A percentile compares a stretch with the other conserved stretches of the same genome.
These are phyloP conservation scores for Ceratorhiza oryzae-sativae DNA, from an alignment of 1,284 basidiomycete genomes.

Conservation along the genomic window DNA sequence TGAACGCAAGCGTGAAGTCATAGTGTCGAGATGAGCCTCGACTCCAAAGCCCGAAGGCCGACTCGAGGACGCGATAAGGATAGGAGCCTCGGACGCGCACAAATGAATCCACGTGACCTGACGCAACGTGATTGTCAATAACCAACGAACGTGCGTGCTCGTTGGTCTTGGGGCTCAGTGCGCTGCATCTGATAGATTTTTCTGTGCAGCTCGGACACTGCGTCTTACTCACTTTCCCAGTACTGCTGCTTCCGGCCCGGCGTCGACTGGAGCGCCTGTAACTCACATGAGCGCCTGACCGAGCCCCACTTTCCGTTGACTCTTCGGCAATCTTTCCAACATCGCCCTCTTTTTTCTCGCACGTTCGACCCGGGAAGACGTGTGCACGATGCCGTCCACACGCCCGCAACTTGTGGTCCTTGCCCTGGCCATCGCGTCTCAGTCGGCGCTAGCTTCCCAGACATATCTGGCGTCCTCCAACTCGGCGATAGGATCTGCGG, in stretches of 20 bases:
- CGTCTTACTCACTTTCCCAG: neutral
- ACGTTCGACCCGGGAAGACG: neutral
- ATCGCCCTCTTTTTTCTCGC: conserved; percentile 1
- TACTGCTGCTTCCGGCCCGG: neutral
- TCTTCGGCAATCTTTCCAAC: conserved; percentile 9
- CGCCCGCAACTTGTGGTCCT: neutral
- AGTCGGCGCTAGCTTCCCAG: conserved; percentile 29
- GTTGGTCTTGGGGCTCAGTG: no score
- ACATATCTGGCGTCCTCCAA: conserved; percentile 12
- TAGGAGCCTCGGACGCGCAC: neutral
- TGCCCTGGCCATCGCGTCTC: conserved; percentile 7
- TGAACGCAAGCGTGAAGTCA: neutral
- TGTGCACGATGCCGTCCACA: conserved; percentile 3
- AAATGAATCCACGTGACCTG: conserved; percentile 1
- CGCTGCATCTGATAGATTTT: neutral
- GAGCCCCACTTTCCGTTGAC: neutral
- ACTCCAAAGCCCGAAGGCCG: neutral
- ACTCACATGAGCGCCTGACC: conserved; percentile 27
- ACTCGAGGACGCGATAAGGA: conserved; percentile 10
- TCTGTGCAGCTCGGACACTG: conserved; percentile 1
- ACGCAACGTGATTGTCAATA: neutral
- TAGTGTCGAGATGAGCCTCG: neutral
- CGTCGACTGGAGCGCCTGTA: neutral
- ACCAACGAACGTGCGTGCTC: conserved; percentile 25
- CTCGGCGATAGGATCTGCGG: neutral